Evolutionary conservation across 345 rosid genomes (phyloP), one percentile per base, ranked within the genome.

Genomic region (Isatis tinctoria): DNA sequence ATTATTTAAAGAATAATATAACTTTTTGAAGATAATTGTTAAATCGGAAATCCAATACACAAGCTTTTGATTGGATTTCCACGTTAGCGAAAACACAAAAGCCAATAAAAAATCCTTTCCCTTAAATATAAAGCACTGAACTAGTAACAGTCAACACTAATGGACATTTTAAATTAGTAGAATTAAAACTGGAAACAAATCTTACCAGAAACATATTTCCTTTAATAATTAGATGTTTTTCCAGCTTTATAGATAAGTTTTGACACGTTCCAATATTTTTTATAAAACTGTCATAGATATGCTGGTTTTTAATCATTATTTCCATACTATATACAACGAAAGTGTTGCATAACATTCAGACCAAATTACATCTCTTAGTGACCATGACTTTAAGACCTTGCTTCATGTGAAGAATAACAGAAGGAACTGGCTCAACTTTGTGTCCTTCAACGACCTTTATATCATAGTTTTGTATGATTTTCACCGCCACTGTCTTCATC

Each of bases 391-490:
- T 59, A 39, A 67, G 68, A 48, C 74, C 78, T 44, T 74, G 22
- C 56, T 71, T 74, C 78, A 71, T 81, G 3, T 70, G 80, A 43
- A 66, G 79, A 14, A 81, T 33, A 44, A 41, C 48, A 24, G 76
- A 72, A 27, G 41, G 61, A 17, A 41, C 60, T 8, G 81, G 81
- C 40, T 17, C 40, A 5, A 79, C 65, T 13, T 58, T 35, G 20
- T 79, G 78, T 20, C 79, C 79, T 59, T 76, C 67, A 13, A 79
- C 66, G 0, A 73, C 70, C 39, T 64, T 39, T 36, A 82, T 49
- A 8, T 69, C 41, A 45, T 72, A 79, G 47, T 73, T 79, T 3
- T 67, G 62, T 26, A 76, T 32, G 3, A 79, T 13, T 22, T 52
- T 36, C 27, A 60, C 26, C 3, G 72, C 84, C 7, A 69, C 72